phyloP scores from a whole-genome alignment of 352 stramenopile species.

The Achlya hypogyna region DNA sequence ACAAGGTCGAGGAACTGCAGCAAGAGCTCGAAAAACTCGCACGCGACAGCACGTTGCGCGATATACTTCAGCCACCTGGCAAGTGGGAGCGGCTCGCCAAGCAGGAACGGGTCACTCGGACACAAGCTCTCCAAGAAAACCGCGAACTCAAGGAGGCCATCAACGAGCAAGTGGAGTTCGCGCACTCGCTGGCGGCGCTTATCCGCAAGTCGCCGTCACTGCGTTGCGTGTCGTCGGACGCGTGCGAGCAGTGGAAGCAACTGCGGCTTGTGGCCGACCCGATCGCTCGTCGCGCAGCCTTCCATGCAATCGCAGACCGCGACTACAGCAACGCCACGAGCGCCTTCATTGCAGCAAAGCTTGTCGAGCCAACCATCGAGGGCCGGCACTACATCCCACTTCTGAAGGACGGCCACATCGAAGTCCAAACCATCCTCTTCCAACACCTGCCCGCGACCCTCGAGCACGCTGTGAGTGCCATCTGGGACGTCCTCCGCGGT shows the following conservation, averaged over 20 bases:
- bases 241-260: neutral
- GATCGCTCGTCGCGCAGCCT: neutral
- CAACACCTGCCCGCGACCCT: neutral
- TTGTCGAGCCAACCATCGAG: neutral
- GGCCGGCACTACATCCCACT: neutral
- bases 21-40: neutral
- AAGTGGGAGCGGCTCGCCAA: neutral
- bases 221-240: neutral
- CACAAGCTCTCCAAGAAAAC: neutral
- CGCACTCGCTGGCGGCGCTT: neutral
- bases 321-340: neutral
- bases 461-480: neutral
- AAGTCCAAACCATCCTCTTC: neutral
- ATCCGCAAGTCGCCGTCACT: neutral
- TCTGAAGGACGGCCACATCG: neutral
- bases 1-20: neutral
- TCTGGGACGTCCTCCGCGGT: neutral
- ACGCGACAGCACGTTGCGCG: neutral
- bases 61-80: neutral
- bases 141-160: neutral
- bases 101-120: neutral
- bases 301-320: neutral
- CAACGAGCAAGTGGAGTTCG: neutral
- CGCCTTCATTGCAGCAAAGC: neutral
- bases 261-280: neutral